Base-by-base conservation (phyloP, 352 stramenopile species). In the Blastocystis hominis region DNA sequence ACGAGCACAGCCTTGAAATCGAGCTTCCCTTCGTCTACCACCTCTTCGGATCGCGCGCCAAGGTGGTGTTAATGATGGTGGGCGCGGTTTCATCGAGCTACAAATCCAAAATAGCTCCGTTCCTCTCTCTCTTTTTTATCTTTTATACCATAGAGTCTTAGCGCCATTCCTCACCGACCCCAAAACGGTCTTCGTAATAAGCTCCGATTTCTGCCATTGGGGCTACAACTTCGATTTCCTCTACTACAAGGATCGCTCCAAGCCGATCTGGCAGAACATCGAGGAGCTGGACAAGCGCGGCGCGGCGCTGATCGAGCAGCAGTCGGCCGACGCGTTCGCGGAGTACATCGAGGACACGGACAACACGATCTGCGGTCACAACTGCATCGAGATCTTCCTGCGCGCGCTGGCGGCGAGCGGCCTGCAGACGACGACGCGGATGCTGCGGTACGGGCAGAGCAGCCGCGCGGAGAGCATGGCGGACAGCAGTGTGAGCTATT, bases 151-250 rank as follows among this genome's bases (percentile, higher is more conserved):
- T 68, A 86, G 75, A 59, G 17, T 17, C 7, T 72, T 98, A 70
- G 92, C 93, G 10, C 91, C 94, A 5, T 96, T 96, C 89, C 89
- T 98, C n/a, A 93, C 94, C 50, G 91, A 97, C 77, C 89, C 92
- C 7, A 90, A 93, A 68, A 97, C 98, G 88, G 91, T 98, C 42
- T 98, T 97, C 77, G 92, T 98, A 15, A 92, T 98, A 89, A 98
- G 94, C 89, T 97, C 93, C 7, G 96, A 98, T 88, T 98, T 98
- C 91, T 98, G 95, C 86, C 96, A 98, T 89, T 98, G 95, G 94
- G 95, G 94, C 24, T 91, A 90, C 38, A 89, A 94, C 47, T 98
- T 98, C 90, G 90, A 91, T 46, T 98, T 97, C 89, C 92, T 95
- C 86, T 91, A 92, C 3, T 91, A 94, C 80, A 30, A 30, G 24